Conservation (phyloP, 306 rosid species). For the Calophaca sinica region DNA sequence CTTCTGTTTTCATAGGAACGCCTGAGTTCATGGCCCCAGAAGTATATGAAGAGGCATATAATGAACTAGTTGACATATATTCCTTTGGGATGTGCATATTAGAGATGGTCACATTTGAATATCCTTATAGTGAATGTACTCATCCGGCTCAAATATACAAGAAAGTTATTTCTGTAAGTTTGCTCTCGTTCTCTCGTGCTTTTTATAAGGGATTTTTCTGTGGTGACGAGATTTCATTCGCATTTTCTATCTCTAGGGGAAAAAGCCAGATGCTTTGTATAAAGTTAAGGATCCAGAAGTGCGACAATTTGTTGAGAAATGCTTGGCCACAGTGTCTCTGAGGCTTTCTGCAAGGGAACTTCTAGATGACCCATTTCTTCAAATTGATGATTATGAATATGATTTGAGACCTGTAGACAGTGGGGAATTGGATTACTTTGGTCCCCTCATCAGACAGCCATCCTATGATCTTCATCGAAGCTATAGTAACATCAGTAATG, state of each 20-base stretch:
- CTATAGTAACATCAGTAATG: conserved; percentile 58
- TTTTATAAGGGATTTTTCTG: conserved; percentile 18
- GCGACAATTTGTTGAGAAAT: conserved; percentile 85
- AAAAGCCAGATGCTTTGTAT: conserved; percentile 85
- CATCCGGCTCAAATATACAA: conserved; percentile 98
- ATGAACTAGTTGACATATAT: conserved; percentile 94
- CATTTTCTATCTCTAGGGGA: conserved; percentile 67
- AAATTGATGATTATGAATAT: conserved; percentile 61
- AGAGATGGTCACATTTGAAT: conserved; percentile 96
- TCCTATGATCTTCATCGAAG: conserved; percentile 57
- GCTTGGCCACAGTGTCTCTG: conserved; percentile 81
- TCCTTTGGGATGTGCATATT: conserved; percentile 99
- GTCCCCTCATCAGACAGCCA: conserved; percentile 64
- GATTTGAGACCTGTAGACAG: conserved; percentile 57
- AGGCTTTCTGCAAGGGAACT: conserved; percentile 95
- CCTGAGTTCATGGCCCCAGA: conserved; percentile 99
- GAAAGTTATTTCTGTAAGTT: conserved; percentile 92
- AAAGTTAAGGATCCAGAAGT: conserved; percentile 93
- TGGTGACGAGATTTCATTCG: conserved; percentile 43
- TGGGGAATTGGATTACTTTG: conserved; percentile 54
- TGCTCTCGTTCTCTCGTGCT: conserved; percentile 34
- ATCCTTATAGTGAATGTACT: conserved; percentile 94
- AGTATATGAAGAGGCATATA: conserved; percentile 92
- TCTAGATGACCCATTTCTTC: conserved; percentile 84
- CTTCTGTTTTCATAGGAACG: conserved; percentile 65